Base-by-base conservation (phyloP, 177 flowering plant genomes). In the Vitis hybrid region DNA sequence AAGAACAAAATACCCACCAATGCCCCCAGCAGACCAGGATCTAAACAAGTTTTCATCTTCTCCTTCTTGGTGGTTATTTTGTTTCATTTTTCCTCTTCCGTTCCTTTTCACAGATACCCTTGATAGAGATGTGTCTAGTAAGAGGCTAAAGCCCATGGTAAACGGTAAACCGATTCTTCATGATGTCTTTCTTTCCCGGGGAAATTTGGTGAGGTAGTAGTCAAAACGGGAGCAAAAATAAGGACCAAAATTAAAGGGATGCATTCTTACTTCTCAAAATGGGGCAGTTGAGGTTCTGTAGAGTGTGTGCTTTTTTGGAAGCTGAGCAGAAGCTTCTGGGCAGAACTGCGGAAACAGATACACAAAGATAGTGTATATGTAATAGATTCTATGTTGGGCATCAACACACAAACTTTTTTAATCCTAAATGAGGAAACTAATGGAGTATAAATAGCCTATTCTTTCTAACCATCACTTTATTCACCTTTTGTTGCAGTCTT, bases 251-350 rank as follows among this genome's bases (percentile, higher is more conserved):
- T 27, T 27, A 27, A 3, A 27, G 30, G 30, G 30, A 27, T 27
- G 0, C 50, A 62, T 52, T 65, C 12, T 24, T 35, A 11, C 58
- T 69, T 72, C 82, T 90, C 78, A 91, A 81, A 90, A 86, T 74
- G 97, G 94, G 40, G 94, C 91, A 4, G 89, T 87, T 51, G 79
- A 82, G 14, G 91, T 78, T 80, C 97, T 76, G 13, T 56, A 61
- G 61, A 90, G 87, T 0, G 65, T 69, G 48, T 66, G 61, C 86
- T 72, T 83, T 79, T 78, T 85, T 13, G 82, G 78, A 17, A 69
- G 71, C 73, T 85, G 85, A 71, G 77, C 74, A 52, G 83, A 60
- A 14, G 81, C 82, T 52, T 74, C 82, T 48, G 70, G 54, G 54
- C 35, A 54, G 49, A 83, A 51, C 88, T 86, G 90, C 70, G 63